Evolutionary conservation across 2,329 filamentous ascomycete genomes (phyloP), one percentile per base, ranked within the genome.

Genomic region (Aspergillus fumigatus): DNA sequence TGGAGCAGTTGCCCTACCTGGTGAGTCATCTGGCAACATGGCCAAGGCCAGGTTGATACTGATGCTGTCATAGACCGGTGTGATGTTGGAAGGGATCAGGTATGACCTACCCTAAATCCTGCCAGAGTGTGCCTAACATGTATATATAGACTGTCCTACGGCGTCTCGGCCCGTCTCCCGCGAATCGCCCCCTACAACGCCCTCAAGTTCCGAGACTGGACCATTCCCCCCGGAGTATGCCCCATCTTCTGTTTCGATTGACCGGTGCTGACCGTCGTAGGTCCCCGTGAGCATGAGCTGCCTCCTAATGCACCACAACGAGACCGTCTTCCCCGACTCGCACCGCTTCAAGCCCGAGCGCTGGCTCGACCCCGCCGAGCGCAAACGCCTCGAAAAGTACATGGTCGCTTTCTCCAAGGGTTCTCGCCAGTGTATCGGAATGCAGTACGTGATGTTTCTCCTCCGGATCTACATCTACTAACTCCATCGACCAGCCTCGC

Each of bases 401-500:
- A 56, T 77, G 32, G 68, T 77, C 7, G 61, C 71, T 0, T 78
- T 79, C 53, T 70, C 67, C 51, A 72, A 69, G 41, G 79, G 79
- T 0, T 75, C 71, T 1, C 67, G 79, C n/a, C 75, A 76, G 63
- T 82, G 79, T 54, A 66, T 78, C 11, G 80, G 79, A 10, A 77
- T 77, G 38, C 78, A 81, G 69, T 70, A 59, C 7, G 59, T 38
- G n/a, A 17, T 7, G 27, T 1, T 21, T 1, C 2, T 0, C 21
- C 4, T 4, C 21, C n/a, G 14, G 14, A 6, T 4, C 11, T 3
- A 10, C n/a, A 40, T 41, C 56, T 53, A 52, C 45, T 35, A 43
- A 48, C 41, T 8, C 5, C 10, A 47, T 4, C 10, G n/a, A 43
- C 19, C 17, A 73, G 70, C 41, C 67, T 73, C 2, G 72, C 71